Evolutionary conservation across 2,329 filamentous ascomycete species (phyloP), one percentile per base, ranked within the genome.

Genomic region (Raffaelea deltoideospora): DNA sequence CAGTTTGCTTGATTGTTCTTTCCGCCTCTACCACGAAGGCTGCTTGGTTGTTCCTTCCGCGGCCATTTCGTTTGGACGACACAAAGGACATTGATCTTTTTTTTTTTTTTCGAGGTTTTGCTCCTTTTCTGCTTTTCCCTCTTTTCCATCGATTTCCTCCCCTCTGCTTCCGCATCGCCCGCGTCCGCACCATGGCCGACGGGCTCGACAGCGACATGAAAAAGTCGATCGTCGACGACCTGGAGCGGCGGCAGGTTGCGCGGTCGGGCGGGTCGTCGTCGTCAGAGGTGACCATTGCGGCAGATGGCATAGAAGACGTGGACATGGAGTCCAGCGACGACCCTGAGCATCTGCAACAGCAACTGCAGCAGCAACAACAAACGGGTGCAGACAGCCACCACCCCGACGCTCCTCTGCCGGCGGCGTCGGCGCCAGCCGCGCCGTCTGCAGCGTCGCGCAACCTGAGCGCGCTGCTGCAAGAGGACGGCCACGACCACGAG

Each of bases 241-340:
- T 13, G 19, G 21, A 31, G n/a, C 33, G 24, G 20, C 34, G 14
- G 26, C 31, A 22, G 10, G 34, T n/a, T 20, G 33, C 35, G 9
- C 37, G 34, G 3, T 34, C 40, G 3, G 44, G 37, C 26, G 37
- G 33, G 30, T 44, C 43, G 10, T 41, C 43, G 18, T 38, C 43
- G 11, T 44, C 43, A 4, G 38, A 34, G 18, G 22, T 21, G n/a
- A 44, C 43, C 3, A 33, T 41, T 20, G 31, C 22, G 2, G 35
- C 21, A 29, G 33, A 35, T 10, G 29, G 33, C 1, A n/a, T 38
- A n/a, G 27, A 35, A 4, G 26, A 31, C 31, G 21, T 24, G 22
- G 31, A 13, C 9, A 3, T 13, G 19, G 21, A n/a, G 10, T 11
- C 47, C 37, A 44, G 47, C 36, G 50, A 50, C 20, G 60, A 63